phyloP scores from a whole-genome alignment of 2,329 filamentous ascomycete genomes.

The Passalora sequoiae region DNA sequence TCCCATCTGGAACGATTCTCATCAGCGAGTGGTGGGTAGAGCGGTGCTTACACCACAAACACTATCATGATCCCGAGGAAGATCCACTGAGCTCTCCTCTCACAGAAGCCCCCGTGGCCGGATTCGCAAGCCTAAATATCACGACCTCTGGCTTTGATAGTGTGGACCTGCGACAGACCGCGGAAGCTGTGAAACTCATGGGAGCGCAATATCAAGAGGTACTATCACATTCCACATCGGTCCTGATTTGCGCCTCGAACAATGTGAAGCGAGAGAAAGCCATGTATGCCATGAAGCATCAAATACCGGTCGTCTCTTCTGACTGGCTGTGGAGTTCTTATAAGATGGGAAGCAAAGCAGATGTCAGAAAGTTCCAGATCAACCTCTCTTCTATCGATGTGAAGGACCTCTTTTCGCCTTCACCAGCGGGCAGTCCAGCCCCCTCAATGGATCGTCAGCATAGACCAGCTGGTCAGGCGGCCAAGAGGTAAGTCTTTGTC shows the following conservation, averaged over 20 bases:
- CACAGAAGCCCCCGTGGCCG: constrained; percentile 42
- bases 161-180: constrained; percentile 79
- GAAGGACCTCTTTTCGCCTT: constrained; percentile 9
- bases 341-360: constrained; percentile 44
- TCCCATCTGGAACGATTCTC: constrained; percentile 35
- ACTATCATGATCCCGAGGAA: constrained; percentile 61
- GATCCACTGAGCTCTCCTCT: constrained; percentile 76
- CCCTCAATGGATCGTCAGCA: constrained; percentile 5
- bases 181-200: constrained; percentile 64
- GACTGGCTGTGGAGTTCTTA: constrained; percentile 86
- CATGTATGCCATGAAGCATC: constrained; percentile 66
- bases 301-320: constrained; percentile 72
- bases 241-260: constrained; percentile 62
- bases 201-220: constrained; percentile 76
- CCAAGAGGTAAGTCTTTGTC: constrained; percentile 18
- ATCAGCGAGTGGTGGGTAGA: constrained; percentile 95
- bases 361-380: constrained; percentile 39
- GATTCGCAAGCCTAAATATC: constrained; percentile 65
- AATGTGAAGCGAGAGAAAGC: constrained; percentile 65
- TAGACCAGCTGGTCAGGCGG: constrained; percentile 7
- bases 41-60: constrained; percentile 72
- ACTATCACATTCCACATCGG: constrained; percentile 64
- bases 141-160: constrained; percentile 35
- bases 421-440: constrained; percentile 16
- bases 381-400: constrained; percentile 20